These are phyloP conservation scores for Penicillium soppii DNA, from an alignment of 495 filamentous ascomycete species.

Conservation along the genomic window DNA sequence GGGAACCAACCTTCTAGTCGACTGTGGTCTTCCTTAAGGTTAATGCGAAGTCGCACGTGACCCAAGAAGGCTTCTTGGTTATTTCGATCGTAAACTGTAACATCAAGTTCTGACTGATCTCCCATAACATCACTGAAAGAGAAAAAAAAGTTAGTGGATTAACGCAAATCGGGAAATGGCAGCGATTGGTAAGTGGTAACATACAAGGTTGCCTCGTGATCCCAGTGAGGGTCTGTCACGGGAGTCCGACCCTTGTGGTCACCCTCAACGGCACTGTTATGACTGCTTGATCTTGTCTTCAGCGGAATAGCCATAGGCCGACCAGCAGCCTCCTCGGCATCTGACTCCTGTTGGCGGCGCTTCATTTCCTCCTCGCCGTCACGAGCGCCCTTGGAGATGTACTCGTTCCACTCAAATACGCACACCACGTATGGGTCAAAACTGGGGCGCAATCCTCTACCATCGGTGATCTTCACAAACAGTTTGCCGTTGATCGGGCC, in stretches of 20 bases:
- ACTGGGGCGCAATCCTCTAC: slow-evolving; percentile 74
- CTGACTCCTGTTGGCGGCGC: slow-evolving; percentile 52
- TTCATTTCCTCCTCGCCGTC: slow-evolving; percentile 54
- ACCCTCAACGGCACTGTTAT: slow-evolving; percentile 75
- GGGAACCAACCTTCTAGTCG: slow-evolving; percentile 83
- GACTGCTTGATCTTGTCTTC: slow-evolving; percentile 91
- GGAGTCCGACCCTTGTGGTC: slow-evolving; percentile 65
- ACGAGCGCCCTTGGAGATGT: slow-evolving; percentile 83
- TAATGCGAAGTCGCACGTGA: slow-evolving; percentile 76
- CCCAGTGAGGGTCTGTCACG: slow-evolving; percentile 90
- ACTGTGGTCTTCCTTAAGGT: slow-evolving; percentile 64
- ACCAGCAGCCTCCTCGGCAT: slow-evolving; percentile 60
- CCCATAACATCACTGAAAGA: slow-evolving; percentile 85
- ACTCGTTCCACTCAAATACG: slow-evolving; percentile 94
- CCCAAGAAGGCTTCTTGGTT: slow-evolving; percentile 89
- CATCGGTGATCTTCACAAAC: slow-evolving; percentile 82
- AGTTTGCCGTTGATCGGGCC: slow-evolving; percentile 86
- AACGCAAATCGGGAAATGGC: no score
- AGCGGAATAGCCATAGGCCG: slow-evolving; percentile 93
- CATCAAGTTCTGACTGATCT: slow-evolving; percentile 85
- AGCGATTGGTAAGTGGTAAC: slow-evolving; percentile 31
- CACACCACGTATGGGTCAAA: slow-evolving; percentile 93
- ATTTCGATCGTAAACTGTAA: slow-evolving; percentile 88
- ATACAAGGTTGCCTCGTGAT: slow-evolving; percentile 93
- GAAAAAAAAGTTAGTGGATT: slow-evolving; percentile 14